These are phyloP conservation scores for Agaricus blazei DNA, from an alignment of 768 basidiomycete species.

Conservation along the genomic window DNA sequence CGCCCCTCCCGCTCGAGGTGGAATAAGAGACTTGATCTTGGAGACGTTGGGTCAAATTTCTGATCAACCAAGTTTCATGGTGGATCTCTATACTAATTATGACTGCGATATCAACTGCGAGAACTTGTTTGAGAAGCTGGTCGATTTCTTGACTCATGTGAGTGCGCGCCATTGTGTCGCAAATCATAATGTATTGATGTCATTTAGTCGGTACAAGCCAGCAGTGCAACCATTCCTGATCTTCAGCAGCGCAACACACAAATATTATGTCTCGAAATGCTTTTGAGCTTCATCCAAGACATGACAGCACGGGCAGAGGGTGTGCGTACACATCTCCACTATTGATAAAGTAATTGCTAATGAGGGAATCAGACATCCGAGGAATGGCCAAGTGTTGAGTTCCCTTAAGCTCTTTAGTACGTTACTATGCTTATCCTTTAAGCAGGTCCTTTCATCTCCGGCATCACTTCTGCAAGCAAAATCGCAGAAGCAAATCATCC, in stretches of 20 bases:
- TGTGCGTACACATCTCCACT: conserved; percentile 29
- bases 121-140: conserved; percentile 86
- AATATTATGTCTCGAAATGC: conserved; percentile 80
- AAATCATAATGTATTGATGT: conserved; percentile 42
- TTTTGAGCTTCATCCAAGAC: conserved; percentile 82
- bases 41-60: conserved; percentile 83
- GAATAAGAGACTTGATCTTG: conserved; percentile 84
- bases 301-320: conserved; percentile 67
- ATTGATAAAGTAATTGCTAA: conserved; percentile 11
- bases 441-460: conserved; percentile 50
- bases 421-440: neutral
- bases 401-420: neutral
- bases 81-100: conserved; percentile 93
- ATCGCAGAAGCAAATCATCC: conserved; percentile 79
- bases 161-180: conserved; percentile 9
- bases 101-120: conserved; percentile 97
- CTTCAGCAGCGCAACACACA: conserved; percentile 76
- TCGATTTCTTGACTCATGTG: conserved; percentile 87
- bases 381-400: conserved; percentile 61
- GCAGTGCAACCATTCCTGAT: conserved; percentile 35
- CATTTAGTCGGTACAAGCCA: conserved; percentile 61
- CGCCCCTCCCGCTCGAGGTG: conserved; percentile 76
- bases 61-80: conserved; percentile 86
- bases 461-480: conserved; percentile 64
- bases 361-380: conserved; percentile 31